These are phyloP conservation scores for Cystofilobasidium macerans DNA, from an alignment of 768 basidiomycete species.

Conservation along the genomic window DNA sequence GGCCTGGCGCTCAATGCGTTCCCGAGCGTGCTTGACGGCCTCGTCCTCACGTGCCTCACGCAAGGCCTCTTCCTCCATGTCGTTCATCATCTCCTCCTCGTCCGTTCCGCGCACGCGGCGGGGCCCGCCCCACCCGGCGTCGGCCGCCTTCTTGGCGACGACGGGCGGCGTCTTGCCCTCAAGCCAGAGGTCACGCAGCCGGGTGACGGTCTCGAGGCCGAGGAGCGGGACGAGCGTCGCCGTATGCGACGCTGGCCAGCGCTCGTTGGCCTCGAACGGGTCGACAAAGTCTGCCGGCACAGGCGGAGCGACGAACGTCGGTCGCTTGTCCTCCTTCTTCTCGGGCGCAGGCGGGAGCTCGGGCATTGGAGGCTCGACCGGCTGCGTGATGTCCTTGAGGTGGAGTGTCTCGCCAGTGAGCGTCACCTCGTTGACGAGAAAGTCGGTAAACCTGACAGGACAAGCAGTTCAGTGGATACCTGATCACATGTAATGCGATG, in stretches of 20 bases:
- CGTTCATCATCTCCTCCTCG: slow-evolving; percentile 36
- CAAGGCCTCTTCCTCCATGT: slow-evolving; percentile 37
- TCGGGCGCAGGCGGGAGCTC: slow-evolving; percentile 31
- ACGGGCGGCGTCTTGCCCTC: slow-evolving; percentile 54
- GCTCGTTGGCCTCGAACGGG: slow-evolving; percentile 5
- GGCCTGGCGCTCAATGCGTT: slow-evolving; percentile 26
- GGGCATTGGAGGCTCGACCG: slow-evolving; percentile 37
- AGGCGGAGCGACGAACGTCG: slow-evolving; percentile 56
- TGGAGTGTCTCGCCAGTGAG: slow-evolving; percentile 67
- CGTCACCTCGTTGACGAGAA: slow-evolving; percentile 84
- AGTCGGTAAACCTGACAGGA: slow-evolving; percentile 79
- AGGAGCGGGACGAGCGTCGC: slow-evolving; percentile 20
- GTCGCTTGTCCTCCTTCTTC: slow-evolving; percentile 32
- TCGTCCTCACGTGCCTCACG: slow-evolving; percentile 41
- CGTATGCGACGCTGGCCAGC: slow-evolving; percentile 16
- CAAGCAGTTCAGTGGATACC: background rate
- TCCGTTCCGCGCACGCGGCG: background rate
- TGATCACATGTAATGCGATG: too few relatives aligned
- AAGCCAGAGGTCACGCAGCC: slow-evolving; percentile 61
- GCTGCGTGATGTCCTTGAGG: slow-evolving; percentile 65
- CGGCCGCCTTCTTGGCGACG: slow-evolving; percentile 45
- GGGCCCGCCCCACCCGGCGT: slow-evolving; percentile 56
- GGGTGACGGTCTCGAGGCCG: slow-evolving; percentile 43
- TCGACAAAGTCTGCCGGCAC: slow-evolving; percentile 27
- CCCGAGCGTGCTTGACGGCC: slow-evolving; percentile 29